phyloP scores from a whole-genome alignment of 495 filamentous ascomycete species.

The Lasiosphaeria ovina region DNA sequence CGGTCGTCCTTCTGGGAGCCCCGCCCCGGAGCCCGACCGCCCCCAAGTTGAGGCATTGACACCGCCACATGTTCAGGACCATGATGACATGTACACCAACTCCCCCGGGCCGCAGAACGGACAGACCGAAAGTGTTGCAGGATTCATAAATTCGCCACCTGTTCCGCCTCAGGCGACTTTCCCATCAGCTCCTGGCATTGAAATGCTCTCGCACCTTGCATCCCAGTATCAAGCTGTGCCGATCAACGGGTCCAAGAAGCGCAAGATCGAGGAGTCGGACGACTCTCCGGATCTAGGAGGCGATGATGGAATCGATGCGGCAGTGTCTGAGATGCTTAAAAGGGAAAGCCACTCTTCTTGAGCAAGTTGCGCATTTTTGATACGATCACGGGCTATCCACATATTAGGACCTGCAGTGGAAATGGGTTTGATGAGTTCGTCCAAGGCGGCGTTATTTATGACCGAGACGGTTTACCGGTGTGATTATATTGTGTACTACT shows the following conservation, averaged over 20 bases:
- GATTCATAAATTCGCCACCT: neutral
- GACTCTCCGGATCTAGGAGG: conserved; percentile 69
- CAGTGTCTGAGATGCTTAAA: conserved; percentile 76
- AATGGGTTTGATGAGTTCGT: too few species aligned
- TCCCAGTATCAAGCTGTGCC: conserved; percentile 46
- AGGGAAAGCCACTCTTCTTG: conserved; percentile 39
- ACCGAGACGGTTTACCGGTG: too few species aligned
- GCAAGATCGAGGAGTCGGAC: conserved; percentile 59
- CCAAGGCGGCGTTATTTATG: too few species aligned
- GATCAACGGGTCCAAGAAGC: conserved; percentile 62
- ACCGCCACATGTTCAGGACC: conserved; percentile 54
- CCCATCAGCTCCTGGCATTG: conserved; percentile 45
- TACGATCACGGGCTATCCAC: too few species aligned
- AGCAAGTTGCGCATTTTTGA: neutral
- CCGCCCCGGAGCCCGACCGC: conserved; percentile 52
- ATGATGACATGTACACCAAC: conserved; percentile 22
- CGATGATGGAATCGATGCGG: conserved; percentile 74
- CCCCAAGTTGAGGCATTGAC: conserved; percentile 84
- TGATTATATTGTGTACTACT: too few species aligned
- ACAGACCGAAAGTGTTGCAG: conserved; percentile 10
- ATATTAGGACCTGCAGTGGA: too few species aligned
- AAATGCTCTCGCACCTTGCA: conserved; percentile 52
- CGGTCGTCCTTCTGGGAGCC: conserved; percentile 36
- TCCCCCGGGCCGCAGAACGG: conserved; percentile 31
- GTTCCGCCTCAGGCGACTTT: conserved; percentile 18